phyloP scores from a whole-genome alignment of 1,284 basidiomycete species.

The Malassezia obtusa region DNA sequence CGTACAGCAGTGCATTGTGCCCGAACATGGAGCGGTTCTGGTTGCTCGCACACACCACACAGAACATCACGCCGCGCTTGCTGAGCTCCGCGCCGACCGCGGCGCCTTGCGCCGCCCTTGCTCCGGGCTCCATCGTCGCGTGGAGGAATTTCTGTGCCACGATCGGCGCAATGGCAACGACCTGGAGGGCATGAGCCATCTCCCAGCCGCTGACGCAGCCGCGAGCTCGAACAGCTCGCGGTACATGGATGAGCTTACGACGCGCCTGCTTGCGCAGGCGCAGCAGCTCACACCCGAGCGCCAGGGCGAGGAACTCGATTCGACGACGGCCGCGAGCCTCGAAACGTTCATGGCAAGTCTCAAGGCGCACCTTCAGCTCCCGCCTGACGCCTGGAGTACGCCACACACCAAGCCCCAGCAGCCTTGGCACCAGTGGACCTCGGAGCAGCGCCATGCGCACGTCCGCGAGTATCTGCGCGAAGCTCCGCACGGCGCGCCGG shows the following conservation, averaged over 20 bases:
- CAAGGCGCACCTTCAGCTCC: slow-evolving; percentile 15
- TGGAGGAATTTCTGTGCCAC: not conserved
- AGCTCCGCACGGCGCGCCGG: slow-evolving; percentile 19
- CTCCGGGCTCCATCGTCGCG: not conserved
- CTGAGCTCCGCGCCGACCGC: not conserved
- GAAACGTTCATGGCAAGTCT: slow-evolving; percentile 35
- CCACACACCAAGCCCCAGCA: slow-evolving; percentile 13
- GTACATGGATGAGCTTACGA: slow-evolving; percentile 13
- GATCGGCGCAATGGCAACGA: not conserved
- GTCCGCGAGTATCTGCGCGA: slow-evolving; percentile 24
- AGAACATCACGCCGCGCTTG: slow-evolving; percentile 58
- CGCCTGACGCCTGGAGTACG: slow-evolving; percentile 12
- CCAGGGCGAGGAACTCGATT: slow-evolving; percentile 11
- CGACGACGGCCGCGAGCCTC: slow-evolving; percentile 26
- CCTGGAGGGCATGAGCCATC: not conserved
- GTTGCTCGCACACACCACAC: slow-evolving; percentile 95
- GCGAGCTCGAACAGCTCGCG: not conserved
- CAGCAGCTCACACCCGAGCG: not conserved
- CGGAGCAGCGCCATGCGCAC: slow-evolving; percentile 21
- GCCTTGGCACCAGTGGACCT: slow-evolving; percentile 13
- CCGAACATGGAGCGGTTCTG: slow-evolving; percentile 99
- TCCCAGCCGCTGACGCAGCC: too few species aligned
- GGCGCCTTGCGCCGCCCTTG: not conserved
- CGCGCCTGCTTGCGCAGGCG: slow-evolving; percentile 1
- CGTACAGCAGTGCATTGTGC: slow-evolving; percentile 66